Evolutionary conservation across 805 yeast genomes (phyloP), one percentile per base, ranked within the genome.

Genomic region (Pichia californica): DNA sequence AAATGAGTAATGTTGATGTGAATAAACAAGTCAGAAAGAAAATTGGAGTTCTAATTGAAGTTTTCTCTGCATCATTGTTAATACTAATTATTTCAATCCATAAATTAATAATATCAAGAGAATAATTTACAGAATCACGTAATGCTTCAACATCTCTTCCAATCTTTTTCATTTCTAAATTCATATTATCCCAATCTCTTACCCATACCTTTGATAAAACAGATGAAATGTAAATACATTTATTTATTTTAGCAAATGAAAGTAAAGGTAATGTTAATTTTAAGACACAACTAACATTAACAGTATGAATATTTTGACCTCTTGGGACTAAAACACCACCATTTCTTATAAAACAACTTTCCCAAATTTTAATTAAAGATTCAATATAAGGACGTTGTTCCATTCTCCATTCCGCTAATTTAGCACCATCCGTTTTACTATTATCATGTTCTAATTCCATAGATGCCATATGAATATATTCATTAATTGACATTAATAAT

Each of bases 81-180:
- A 79, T 75, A 3, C 82, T 73, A n/a, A 81, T 79, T 39, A 81
- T 77, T 49, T 79, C 83, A 38, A 77, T 76, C 94, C 93, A 84
- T 32, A 83, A 63, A 46, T 79, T 74, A 43, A 84, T 66, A 25
- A 83, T 74, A 47, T 73, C 79, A 35, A 80, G 55, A 1, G 81
- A 74, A 51, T 76, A 73, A 33, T 69, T 70, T 2, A 81, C 70
- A 9, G 84, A 75, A 54, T 82, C 88, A 40, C 81, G 71, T 39
- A 82, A 64, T 5, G 81, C 79, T 48, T 81, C 87, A 40, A 76
- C 71, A 55, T 83, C 81, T 35, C 64, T 62, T 38, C 69, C 64
- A 34, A 81, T 58, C 27, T 60, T 59, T 45, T 71, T 67, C 45
- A 82, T 63, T 36, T 70, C 69, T 7, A 56, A 50, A 52, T 79